Evolutionary conservation across 495 filamentous ascomycete genomes (phyloP).

Genomic region (Hypoxylon perforatum): DNA sequence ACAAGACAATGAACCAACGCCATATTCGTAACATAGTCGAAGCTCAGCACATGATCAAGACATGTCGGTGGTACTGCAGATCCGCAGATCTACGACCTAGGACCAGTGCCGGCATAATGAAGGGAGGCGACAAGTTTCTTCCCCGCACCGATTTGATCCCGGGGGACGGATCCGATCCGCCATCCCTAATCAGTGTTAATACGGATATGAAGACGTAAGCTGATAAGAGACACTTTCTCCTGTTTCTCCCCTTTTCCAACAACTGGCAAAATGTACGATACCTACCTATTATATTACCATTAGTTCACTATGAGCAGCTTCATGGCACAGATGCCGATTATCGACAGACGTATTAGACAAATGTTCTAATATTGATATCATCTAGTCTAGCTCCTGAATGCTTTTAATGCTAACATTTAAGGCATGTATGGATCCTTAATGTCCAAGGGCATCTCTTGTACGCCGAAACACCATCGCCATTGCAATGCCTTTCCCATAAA

Average conservation of each 20-base stretch:
- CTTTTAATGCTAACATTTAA: conserved; percentile 1
- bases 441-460: neutral
- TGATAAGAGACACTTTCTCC: neutral
- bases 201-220: neutral
- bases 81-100: neutral
- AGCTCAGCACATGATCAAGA: too few relatives aligned
- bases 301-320: too few relatives aligned
- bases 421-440: neutral
- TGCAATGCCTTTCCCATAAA: conserved; percentile 16
- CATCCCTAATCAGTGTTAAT: neutral
- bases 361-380: too few relatives aligned
- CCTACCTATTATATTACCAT: too few relatives aligned
- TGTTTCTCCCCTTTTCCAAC: too few relatives aligned
- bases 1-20: too few relatives aligned
- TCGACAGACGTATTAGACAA: too few relatives aligned
- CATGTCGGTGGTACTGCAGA: too few relatives aligned
- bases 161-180: neutral
- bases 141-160: neutral
- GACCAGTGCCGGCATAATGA: neutral
- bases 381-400: neutral
- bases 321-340: too few relatives aligned
- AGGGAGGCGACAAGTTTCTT: neutral
- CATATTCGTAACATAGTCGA: too few relatives aligned
- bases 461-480: conserved; percentile 39
- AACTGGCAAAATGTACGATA: too few relatives aligned